phyloP scores from a whole-genome alignment of 345 rosid genomes.

The Boechera divaricarpa region DNA sequence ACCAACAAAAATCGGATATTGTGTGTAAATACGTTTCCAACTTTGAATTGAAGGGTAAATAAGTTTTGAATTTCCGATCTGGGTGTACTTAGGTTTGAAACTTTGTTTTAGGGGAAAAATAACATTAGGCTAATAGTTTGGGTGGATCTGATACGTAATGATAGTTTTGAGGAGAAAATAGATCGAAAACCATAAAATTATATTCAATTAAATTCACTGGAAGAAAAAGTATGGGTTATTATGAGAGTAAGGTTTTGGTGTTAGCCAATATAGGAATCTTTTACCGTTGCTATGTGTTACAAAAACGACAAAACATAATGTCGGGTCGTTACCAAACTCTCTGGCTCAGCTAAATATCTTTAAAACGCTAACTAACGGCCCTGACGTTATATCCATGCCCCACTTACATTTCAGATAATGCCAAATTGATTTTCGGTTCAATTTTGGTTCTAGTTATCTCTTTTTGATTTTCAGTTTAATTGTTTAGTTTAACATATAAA shows the following conservation, averaged over 20 bases:
- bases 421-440: conserved; percentile 21
- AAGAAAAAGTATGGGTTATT: conserved; percentile 14
- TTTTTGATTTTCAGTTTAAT: not conserved
- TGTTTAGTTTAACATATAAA: not conserved
- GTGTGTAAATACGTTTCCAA: too few species aligned
- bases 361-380: conserved; percentile 37
- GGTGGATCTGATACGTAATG: too few species aligned
- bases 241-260: conserved; percentile 31
- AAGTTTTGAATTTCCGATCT: too few species aligned
- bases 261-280: conserved; percentile 17
- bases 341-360: conserved; percentile 34
- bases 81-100: too few species aligned
- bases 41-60: too few species aligned
- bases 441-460: not conserved
- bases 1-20: too few species aligned
- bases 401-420: conserved; percentile 30
- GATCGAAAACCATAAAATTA: too few species aligned
- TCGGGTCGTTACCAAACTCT: conserved; percentile 47
- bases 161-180: too few species aligned
- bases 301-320: conserved; percentile 41
- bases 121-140: too few species aligned
- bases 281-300: conserved; percentile 16
- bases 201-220: not conserved
- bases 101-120: too few species aligned
- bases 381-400: conserved; percentile 20